Percentiles rank a stretch among this genome's conserved stretches.
Conservation (phyloP, 164 flowering plant species). For the Vitis labrusca region DNA sequence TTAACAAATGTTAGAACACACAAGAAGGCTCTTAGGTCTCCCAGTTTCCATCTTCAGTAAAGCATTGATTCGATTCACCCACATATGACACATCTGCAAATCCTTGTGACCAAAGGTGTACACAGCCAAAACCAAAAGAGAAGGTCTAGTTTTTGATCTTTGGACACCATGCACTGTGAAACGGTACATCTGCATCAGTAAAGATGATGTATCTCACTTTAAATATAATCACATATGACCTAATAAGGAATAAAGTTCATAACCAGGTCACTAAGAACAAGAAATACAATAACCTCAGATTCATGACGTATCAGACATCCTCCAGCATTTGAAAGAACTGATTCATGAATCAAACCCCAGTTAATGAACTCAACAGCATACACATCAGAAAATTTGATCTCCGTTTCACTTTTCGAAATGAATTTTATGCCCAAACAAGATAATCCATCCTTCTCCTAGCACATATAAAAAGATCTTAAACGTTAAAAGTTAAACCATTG, state of each 20-base stretch:
- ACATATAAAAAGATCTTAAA: conserved; percentile 3
- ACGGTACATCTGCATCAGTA: conserved; percentile 65
- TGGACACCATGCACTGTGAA: conserved; percentile 68
- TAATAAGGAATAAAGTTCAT: conserved; percentile 1
- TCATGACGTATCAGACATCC: conserved; percentile 29
- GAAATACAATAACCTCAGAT: conserved; percentile 46
- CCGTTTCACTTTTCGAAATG: conserved; percentile 31
- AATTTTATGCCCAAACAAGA: conserved; percentile 50
- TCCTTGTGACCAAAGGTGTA: conserved; percentile 76
- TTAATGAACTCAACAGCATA: conserved; percentile 66
- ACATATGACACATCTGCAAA: conserved; percentile 56
- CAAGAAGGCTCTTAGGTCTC: conserved; percentile 88
- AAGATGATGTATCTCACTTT: conserved; percentile 4
- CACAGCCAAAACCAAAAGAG: conserved; percentile 42
- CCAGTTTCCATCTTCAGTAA: conserved; percentile 42
- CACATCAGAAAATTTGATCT: conserved; percentile 55
- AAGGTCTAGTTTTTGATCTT: conserved; percentile 48
- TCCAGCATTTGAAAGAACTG: conserved; percentile 33
- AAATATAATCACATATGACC: background rate
- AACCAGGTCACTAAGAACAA: background rate
- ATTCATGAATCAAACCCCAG: conserved; percentile 52
- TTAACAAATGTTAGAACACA: conserved; percentile 25
- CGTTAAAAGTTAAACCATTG: background rate
- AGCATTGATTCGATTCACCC: conserved; percentile 56
- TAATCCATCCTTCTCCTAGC: conserved; percentile 32